These are phyloP conservation scores for Penicillium waksmanii DNA, from an alignment of 495 filamentous ascomycete genomes.

Conservation along the genomic window DNA sequence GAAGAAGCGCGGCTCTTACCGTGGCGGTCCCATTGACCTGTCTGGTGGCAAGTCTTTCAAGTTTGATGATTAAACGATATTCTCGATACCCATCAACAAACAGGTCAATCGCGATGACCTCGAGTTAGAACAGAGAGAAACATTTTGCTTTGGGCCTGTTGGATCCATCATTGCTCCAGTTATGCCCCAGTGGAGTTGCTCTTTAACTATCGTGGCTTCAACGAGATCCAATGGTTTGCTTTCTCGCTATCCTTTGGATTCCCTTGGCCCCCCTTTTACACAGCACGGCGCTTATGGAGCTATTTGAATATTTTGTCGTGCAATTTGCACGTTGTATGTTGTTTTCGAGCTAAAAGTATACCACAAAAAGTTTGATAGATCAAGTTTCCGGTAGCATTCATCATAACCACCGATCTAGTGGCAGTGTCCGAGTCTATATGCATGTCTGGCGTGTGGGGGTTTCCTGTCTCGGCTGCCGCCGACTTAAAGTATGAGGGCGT, in stretches of 20 bases:
- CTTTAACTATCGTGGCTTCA: not conserved
- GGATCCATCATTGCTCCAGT: not conserved
- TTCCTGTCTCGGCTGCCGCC: not conserved
- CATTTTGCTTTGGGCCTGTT: not conserved
- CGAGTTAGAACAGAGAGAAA: not conserved
- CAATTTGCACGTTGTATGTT: slow-evolving; percentile 22
- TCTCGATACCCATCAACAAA: not conserved
- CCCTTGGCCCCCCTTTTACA: slow-evolving; percentile 17
- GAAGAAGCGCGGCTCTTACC: slow-evolving; percentile 81
- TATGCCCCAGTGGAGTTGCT: not conserved
- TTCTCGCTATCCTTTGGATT: not conserved
- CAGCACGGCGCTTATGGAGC: slow-evolving; percentile 38
- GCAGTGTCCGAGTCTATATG: not conserved
- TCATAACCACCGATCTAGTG: not conserved
- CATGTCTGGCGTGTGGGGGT: not conserved
- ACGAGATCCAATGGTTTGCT: not conserved
- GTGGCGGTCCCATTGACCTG: slow-evolving; percentile 82
- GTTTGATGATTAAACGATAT: slow-evolving; percentile 71
- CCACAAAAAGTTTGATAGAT: slow-evolving; percentile 24
- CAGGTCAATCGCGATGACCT: not conserved
- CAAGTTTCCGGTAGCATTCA: not conserved
- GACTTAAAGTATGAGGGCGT: not conserved
- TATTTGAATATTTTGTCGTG: slow-evolving; percentile 17
- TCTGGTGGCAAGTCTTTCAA: slow-evolving; percentile 71
- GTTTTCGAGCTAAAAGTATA: slow-evolving; percentile 16